A percentile compares a stretch with the other conserved stretches of the same genome.
Conservation (phyloP, 2,329 filamentous ascomycete genomes). For the Exophiala xenobiotica region DNA sequence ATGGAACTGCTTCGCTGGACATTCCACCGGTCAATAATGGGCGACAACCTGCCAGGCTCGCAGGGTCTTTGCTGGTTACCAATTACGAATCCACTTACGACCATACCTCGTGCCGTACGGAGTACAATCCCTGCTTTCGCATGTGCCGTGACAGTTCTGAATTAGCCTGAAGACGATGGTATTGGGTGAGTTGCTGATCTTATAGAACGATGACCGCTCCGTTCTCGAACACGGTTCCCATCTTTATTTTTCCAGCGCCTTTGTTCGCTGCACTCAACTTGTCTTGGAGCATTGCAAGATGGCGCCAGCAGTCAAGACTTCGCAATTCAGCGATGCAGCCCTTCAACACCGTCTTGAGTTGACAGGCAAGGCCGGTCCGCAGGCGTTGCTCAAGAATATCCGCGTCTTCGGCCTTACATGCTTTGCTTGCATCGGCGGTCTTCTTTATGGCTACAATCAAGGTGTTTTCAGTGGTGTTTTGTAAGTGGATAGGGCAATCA, state of each 20-base stretch:
- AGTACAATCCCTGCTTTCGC: neutral
- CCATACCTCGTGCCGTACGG: neutral
- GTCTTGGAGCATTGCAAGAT: constrained; percentile 13
- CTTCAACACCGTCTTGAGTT: constrained; percentile 37
- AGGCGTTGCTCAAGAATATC: constrained; percentile 52
- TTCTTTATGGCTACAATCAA: constrained; percentile 70
- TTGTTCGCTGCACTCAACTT: constrained; percentile 2
- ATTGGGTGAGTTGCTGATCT: neutral
- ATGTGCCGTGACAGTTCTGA: constrained; percentile 4
- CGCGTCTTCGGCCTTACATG: constrained; percentile 57
- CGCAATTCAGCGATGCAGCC: constrained; percentile 28
- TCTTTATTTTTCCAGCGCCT: neutral
- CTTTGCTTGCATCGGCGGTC: constrained; percentile 54
- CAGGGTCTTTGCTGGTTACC: constrained; percentile 3
- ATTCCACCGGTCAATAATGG: constrained; percentile 11
- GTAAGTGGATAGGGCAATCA: too few relatives aligned
- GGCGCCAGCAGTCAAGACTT: constrained; percentile 17
- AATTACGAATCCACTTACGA: neutral
- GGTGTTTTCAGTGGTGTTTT: constrained; percentile 73
- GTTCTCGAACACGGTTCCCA: neutral
- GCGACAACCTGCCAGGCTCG: too few relatives aligned
- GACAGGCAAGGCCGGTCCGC: constrained; percentile 44
- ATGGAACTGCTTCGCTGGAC: constrained; percentile 8
- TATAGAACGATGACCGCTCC: neutral
- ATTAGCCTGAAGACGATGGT: constrained; percentile 20